Evolutionary conservation across 148 eudicot genomes (phyloP).

Genomic region (Gaultheria prostrata): DNA sequence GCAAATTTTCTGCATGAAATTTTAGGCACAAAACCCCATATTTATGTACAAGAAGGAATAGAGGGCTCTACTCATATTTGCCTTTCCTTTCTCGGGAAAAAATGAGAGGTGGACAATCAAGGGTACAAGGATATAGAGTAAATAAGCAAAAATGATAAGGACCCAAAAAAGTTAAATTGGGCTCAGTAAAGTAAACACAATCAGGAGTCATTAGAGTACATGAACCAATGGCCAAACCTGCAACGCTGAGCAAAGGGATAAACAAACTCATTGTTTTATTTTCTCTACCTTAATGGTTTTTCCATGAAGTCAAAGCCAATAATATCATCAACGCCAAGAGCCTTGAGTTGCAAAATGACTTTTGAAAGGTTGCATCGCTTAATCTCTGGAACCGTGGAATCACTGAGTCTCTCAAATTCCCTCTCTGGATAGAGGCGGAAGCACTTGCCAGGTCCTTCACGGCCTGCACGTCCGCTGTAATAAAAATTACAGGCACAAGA

Average conservation of each 20-base stretch:
- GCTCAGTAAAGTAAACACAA: neutral
- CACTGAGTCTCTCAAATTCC: conserved; percentile 68
- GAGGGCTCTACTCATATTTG: neutral
- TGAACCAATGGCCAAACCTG: neutral
- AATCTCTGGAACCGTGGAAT: conserved; percentile 91
- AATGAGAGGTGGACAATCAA: neutral
- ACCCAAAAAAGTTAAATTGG: neutral
- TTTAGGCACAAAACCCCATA: neutral
- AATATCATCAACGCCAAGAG: conserved; percentile 87
- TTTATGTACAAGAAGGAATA: neutral
- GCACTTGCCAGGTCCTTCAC: conserved; percentile 97
- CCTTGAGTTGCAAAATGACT: conserved; percentile 92
- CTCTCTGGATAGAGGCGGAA: conserved; percentile 87
- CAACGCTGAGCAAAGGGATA: neutral
- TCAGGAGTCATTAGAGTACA: neutral
- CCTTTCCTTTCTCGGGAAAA: neutral
- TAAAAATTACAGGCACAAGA: conserved; percentile 2
- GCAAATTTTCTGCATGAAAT: neutral
- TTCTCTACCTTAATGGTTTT: conserved; percentile 66
- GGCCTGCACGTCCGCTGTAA: conserved; percentile 97
- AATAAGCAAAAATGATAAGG: neutral
- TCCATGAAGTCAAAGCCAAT: conserved; percentile 93
- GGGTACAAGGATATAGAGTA: neutral
- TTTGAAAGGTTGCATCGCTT: conserved; percentile 76
- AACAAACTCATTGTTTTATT: neutral